A percentile compares a stretch with the other conserved stretches of the same genome.
Evolutionary conservation across 805 yeast genomes (phyloP).

Genomic region (Ogataea populi-albae): DNA sequence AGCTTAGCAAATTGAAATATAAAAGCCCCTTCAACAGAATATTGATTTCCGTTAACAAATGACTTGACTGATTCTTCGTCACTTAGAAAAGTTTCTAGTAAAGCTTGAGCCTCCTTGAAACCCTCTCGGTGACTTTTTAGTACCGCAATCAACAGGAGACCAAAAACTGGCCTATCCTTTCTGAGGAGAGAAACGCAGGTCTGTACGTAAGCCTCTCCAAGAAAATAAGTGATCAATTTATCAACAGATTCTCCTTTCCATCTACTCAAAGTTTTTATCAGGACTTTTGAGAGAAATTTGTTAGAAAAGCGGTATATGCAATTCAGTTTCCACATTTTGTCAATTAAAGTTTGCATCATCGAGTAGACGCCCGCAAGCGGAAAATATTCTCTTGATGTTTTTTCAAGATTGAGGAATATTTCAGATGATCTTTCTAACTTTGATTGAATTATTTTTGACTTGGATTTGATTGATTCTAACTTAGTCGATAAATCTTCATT

Average conservation of each 20-base stretch:
- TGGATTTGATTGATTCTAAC: constrained; percentile 62
- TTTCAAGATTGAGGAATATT: constrained; percentile 55
- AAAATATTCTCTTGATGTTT: constrained; percentile 43
- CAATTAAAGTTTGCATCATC: constrained; percentile 45
- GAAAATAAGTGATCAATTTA: constrained; percentile 37
- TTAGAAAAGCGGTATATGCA: constrained; percentile 60
- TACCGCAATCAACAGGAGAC: constrained; percentile 34
- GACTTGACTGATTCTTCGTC: neutral
- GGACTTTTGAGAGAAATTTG: constrained; percentile 37
- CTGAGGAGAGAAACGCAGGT: constrained; percentile 46
- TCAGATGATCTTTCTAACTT: constrained; percentile 53
- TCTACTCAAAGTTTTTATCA: constrained; percentile 27
- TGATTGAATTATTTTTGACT: constrained; percentile 50
- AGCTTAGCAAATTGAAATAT: too few relatives aligned
- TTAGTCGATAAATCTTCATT: constrained; percentile 57
- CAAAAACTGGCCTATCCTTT: constrained; percentile 45
- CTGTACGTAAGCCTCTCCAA: constrained; percentile 43
- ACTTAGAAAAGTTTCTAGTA: constrained; percentile 1
- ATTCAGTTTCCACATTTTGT: constrained; percentile 40
- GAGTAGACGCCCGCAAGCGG: constrained; percentile 59
- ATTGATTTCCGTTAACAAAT: neutral
- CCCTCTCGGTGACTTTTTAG: neutral
- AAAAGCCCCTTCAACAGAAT: too few relatives aligned
- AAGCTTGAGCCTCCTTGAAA: neutral
- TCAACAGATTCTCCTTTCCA: constrained; percentile 24